Evolutionary conservation across 2,329 filamentous ascomycete species (phyloP).

Genomic region (Graphilbum sp.): DNA sequence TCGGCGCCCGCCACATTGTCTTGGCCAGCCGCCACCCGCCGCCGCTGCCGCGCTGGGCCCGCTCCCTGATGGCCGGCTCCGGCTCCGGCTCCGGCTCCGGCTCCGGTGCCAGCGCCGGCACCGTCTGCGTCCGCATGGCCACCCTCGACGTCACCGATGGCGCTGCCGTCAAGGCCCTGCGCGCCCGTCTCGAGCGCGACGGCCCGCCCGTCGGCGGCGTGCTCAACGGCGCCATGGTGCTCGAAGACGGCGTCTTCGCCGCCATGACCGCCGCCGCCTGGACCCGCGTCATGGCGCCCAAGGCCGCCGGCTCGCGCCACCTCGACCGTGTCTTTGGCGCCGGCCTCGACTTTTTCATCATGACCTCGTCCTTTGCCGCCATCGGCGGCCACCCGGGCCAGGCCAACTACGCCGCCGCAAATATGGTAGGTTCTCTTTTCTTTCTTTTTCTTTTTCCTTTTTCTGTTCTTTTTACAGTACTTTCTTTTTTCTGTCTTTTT

Average conservation of each 20-base stretch:
- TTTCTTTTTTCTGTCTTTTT: too few relatives aligned
- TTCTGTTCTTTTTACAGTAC: too few relatives aligned
- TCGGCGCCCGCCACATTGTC: slow-evolving; percentile 22
- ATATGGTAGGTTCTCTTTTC: slow-evolving; percentile 15
- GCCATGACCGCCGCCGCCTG: slow-evolving; percentile 22
- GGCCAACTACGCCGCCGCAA: slow-evolving; percentile 27
- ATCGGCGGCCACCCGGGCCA: slow-evolving; percentile 26
- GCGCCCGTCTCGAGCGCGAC: slow-evolving; percentile 6
- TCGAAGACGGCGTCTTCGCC: slow-evolving; percentile 25
- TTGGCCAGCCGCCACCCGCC: slow-evolving; percentile 22
- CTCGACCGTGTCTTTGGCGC: slow-evolving; percentile 20
- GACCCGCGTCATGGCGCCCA: slow-evolving; percentile 22
- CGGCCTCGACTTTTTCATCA: slow-evolving; percentile 26
- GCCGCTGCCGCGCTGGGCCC: slow-evolving; percentile 16
- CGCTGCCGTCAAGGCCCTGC: slow-evolving; percentile 15
- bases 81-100: too few relatives aligned
- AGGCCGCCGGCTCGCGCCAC: slow-evolving; percentile 22
- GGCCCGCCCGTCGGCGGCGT: slow-evolving; percentile 21
- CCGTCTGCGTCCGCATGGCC: slow-evolving; percentile 12
- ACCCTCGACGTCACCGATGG: slow-evolving; percentile 15
- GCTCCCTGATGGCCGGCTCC: too few relatives aligned
- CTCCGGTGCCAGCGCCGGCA: slow-evolving; percentile 7
- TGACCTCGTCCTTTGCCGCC: slow-evolving; percentile 28
- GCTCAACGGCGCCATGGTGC: slow-evolving; percentile 28
- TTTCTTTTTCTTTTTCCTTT: too few relatives aligned